phyloP scores from a whole-genome alignment of 371 early-diverging fungal genomes.

The Apophysomyces sp. region DNA sequence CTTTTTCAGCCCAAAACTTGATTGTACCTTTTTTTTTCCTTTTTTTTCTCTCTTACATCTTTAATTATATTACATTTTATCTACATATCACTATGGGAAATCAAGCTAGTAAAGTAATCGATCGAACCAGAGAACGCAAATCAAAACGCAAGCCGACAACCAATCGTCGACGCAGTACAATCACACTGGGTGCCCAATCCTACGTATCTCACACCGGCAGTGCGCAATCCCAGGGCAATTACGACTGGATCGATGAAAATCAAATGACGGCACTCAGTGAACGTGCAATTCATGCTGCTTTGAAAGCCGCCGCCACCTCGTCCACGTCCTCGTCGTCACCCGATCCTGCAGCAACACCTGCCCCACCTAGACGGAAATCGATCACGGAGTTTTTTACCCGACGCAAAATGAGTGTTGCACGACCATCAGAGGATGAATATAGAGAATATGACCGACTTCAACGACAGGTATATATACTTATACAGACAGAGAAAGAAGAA shows the following conservation, averaged over 20 bases:
- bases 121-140: conserved; percentile 30
- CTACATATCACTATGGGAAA: conserved; percentile 34
- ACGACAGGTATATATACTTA: conserved; percentile 28
- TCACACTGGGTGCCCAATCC: conserved; percentile 29
- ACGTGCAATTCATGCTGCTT: conserved; percentile 19
- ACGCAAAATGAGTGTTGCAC: conserved; percentile 35
- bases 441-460: conserved; percentile 46
- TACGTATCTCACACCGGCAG: conserved; percentile 19
- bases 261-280: conserved; percentile 21
- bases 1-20: not conserved
- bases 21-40: conserved; percentile 4
- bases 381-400: conserved; percentile 47
- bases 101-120: conserved; percentile 44
- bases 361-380: conserved; percentile 38
- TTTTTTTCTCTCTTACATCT: conserved; percentile 4
- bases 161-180: conserved; percentile 35
- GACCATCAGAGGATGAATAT: conserved; percentile 31
- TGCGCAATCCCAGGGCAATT: conserved; percentile 29
- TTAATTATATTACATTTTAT: conserved; percentile 1
- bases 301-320: conserved; percentile 12
- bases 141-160: conserved; percentile 15
- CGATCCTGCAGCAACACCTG: conserved; percentile 8
- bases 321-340: not conserved
- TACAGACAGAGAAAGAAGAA: not conserved
- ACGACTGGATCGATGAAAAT: conserved; percentile 46